Base-by-base conservation (phyloP, 305 asterid species). In the Fraxinus angustifolia region DNA sequence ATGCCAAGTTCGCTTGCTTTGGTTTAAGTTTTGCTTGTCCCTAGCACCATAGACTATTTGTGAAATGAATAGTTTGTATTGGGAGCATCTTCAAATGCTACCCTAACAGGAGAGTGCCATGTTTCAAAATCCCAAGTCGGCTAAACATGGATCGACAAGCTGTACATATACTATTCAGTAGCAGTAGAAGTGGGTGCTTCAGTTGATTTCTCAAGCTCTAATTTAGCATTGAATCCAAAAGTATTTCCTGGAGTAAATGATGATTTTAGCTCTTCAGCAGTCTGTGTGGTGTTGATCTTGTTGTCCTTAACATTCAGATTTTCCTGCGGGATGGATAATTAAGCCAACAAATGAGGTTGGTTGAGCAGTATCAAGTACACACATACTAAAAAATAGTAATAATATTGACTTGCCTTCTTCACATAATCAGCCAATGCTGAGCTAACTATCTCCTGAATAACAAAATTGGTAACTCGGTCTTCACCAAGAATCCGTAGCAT, bases 401-500 rank as follows among this genome's bases (percentile, higher is more conserved):
- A 38, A 56, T 31, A 4, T 56, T 45, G 14, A 83, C 93, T 88
- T 85, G 87, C 97, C 94, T 91, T 87, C 88, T 89, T 86, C 79
- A 83, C 93, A 79, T 91, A 92, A 76, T 90, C 93, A 12, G 90
- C 94, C 85, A 93, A 67, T 72, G 92, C 88, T 45, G 92, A 76
- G 85, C 82, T 89, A 50, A 94, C 85, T 56, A 94, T 94, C 87
- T 94, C 97, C 85, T 88, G 92, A 79, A 94, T 87, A 6, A 89
- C 94, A 62, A 93, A 94, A 10, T 87, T 91, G 42, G 88, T 90
- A 35, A 94, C 97, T 35, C 93, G 90, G 21, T 88, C 92, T 90
- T 91, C 93, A 38, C 98, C 97, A 42, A 94, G 90, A 79, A 94
- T 92, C 82, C 87, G 89, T 70, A 93, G 82, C 79, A 92, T 87